Percentiles rank a stretch among this genome's conserved stretches.
Evolutionary conservation across 2,329 filamentous ascomycete genomes (phyloP).

Genomic region (Nemania serpens): DNA sequence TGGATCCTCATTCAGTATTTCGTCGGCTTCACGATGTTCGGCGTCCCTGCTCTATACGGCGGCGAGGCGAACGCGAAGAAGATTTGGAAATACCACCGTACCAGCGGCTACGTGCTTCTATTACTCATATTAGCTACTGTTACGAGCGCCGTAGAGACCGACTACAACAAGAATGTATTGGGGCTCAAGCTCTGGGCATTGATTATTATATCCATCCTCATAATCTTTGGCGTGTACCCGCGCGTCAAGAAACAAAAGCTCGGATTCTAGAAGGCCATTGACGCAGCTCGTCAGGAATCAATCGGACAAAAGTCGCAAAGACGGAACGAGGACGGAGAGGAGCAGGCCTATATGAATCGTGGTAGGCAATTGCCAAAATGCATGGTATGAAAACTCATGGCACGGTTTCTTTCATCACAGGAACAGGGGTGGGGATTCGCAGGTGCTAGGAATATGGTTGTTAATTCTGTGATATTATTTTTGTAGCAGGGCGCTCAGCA

Average conservation of each 20-base stretch:
- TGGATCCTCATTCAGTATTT: slow-evolving; percentile 73
- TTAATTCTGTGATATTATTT: neutral
- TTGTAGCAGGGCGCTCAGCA: slow-evolving; percentile 11
- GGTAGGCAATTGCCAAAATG: neutral
- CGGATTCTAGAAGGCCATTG: slow-evolving; percentile 51
- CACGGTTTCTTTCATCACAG: slow-evolving; percentile 4
- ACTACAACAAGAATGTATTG: slow-evolving; percentile 70
- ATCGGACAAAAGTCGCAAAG: neutral
- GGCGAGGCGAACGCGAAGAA: slow-evolving; percentile 78
- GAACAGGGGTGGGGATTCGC: neutral
- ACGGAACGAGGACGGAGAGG: neutral
- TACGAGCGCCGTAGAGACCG: slow-evolving; percentile 74
- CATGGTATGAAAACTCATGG: neutral
- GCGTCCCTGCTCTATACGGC: slow-evolving; percentile 73
- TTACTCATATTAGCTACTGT: slow-evolving; percentile 75
- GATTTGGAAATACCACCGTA: slow-evolving; percentile 88
- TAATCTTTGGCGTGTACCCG: slow-evolving; percentile 74
- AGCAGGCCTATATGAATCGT: neutral
- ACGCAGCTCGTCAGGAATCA: neutral
- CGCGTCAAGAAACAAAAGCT: slow-evolving; percentile 84
- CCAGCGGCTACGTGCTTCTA: slow-evolving; percentile 74
- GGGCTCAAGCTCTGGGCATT: slow-evolving; percentile 79
- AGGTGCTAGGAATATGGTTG: neutral
- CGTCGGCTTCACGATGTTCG: slow-evolving; percentile 84
- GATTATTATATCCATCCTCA: slow-evolving; percentile 66